Evolutionary conservation across 2,329 filamentous ascomycete species (phyloP).

Genomic region (Trichoderma endophyticum): DNA sequence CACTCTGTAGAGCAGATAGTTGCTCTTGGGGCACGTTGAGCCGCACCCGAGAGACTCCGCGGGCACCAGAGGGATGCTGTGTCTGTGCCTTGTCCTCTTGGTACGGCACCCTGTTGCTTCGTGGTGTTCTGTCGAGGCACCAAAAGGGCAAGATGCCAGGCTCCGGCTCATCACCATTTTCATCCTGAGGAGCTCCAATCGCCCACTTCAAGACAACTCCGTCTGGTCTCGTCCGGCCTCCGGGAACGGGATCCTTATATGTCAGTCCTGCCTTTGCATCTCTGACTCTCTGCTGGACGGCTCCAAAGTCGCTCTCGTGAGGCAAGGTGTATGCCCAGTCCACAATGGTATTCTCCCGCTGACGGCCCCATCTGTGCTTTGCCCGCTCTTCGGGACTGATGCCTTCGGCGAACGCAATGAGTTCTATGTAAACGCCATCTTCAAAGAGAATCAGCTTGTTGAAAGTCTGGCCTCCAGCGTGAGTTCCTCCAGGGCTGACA

Average conservation of each 20-base stretch:
- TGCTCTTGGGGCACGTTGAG: constrained; percentile 33
- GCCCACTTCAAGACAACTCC: constrained; percentile 58
- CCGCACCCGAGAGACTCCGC: constrained; percentile 48
- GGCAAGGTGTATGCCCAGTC: constrained; percentile 58
- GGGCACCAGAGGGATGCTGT: constrained; percentile 49
- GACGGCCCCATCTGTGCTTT: constrained; percentile 57
- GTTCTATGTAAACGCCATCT: constrained; percentile 64
- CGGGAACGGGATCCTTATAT: constrained; percentile 49
- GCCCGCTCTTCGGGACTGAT: constrained; percentile 37
- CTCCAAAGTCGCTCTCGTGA: constrained; percentile 34
- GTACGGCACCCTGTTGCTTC: constrained; percentile 54
- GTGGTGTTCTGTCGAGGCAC: constrained; percentile 60
- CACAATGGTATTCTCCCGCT: constrained; percentile 48
- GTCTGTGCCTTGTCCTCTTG: constrained; percentile 26
- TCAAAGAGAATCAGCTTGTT: constrained; percentile 61
- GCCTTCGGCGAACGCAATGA: constrained; percentile 58
- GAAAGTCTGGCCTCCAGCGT: constrained; percentile 57
- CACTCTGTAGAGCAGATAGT: constrained; percentile 19
- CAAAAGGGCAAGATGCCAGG: constrained; percentile 60
- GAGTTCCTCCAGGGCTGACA: constrained; percentile 57
- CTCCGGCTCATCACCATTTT: constrained; percentile 27
- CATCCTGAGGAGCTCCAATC: constrained; percentile 44
- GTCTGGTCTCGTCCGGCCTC: constrained; percentile 54
- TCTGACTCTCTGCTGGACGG: constrained; percentile 37
- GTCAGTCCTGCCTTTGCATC: constrained; percentile 33